Conservation (phyloP, 2,329 filamentous ascomycete genomes). For the Fusarium luffae region DNA sequence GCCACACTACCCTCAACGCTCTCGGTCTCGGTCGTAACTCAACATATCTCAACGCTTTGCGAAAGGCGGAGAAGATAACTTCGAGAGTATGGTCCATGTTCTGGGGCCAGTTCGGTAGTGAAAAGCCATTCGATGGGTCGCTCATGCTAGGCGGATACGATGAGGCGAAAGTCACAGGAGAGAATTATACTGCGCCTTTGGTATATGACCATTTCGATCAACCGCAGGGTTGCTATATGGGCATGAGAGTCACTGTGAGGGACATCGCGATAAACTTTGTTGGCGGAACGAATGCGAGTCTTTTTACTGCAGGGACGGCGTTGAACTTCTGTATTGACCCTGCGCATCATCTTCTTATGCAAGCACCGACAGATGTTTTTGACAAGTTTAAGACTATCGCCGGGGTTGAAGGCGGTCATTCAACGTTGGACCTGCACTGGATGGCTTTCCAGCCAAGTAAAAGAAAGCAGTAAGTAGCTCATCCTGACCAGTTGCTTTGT, state of each 20-base stretch:
- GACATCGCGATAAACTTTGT: conserved; percentile 46
- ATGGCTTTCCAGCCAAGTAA: conserved; percentile 27
- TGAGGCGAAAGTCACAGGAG: conserved; percentile 45
- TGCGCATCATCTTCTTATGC: conserved; percentile 46
- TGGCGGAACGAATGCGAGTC: conserved; percentile 42
- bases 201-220: conserved; percentile 28
- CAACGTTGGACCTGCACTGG: conserved; percentile 33
- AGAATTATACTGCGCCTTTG: conserved; percentile 45
- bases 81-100: conserved; percentile 52
- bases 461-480: conserved; percentile 18
- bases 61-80: conserved; percentile 37
- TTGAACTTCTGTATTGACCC: conserved; percentile 48
- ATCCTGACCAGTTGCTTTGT: rapidly evolving
- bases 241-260: conserved; percentile 38
- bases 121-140: conserved; percentile 45
- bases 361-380: conserved; percentile 39
- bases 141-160: conserved; percentile 51
- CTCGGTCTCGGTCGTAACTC: conserved; percentile 49
- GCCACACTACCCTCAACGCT: conserved; percentile 44
- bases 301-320: conserved; percentile 41
- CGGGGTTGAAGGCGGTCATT: neutral
- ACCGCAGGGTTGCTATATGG: conserved; percentile 35
- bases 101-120: conserved; percentile 50
- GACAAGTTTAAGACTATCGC: conserved; percentile 36
- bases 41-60: conserved; percentile 46